Conservation (phyloP, 163 green algal genomes). For the Chlorella variabilis region DNA sequence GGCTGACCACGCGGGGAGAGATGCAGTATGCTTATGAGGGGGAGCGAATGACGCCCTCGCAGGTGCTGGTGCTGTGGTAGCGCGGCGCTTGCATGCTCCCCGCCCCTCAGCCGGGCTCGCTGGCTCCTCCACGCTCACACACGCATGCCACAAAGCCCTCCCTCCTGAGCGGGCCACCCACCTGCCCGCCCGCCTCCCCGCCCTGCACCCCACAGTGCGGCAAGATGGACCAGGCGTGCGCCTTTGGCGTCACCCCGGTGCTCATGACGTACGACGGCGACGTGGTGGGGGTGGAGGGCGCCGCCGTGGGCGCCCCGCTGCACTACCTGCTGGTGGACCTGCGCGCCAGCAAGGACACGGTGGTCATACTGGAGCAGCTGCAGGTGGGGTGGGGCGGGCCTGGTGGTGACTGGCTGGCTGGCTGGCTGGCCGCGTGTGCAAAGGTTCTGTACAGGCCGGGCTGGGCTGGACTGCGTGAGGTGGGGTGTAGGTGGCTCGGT, state of each 20-base stretch:
- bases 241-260: conserved; percentile 66
- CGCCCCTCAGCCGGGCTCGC: no score
- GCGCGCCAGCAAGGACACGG: conserved; percentile 72
- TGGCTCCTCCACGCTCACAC: no score
- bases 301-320: conserved; percentile 54
- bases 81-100: background rate
- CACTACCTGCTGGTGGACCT: conserved; percentile 85
- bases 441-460: no score
- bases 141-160: no score
- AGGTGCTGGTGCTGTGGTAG: background rate
- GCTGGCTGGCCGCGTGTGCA: no score
- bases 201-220: conserved; percentile 57
- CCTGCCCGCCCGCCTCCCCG: no score
- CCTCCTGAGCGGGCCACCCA: no score
- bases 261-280: conserved; percentile 73
- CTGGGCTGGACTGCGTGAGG: no score
- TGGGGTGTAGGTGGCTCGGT: no score
- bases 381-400: conserved; percentile 31
- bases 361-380: conserved; percentile 70
- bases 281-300: conserved; percentile 54
- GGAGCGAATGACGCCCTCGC: conserved; percentile 74
- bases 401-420: no score
- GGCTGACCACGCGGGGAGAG: conserved; percentile 66
- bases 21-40: conserved; percentile 80
- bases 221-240: conserved; percentile 81